Evolutionary conservation across 2,329 filamentous ascomycete species (phyloP), one percentile per base, ranked within the genome.

Genomic region (Hymenoscyphus infarciens): DNA sequence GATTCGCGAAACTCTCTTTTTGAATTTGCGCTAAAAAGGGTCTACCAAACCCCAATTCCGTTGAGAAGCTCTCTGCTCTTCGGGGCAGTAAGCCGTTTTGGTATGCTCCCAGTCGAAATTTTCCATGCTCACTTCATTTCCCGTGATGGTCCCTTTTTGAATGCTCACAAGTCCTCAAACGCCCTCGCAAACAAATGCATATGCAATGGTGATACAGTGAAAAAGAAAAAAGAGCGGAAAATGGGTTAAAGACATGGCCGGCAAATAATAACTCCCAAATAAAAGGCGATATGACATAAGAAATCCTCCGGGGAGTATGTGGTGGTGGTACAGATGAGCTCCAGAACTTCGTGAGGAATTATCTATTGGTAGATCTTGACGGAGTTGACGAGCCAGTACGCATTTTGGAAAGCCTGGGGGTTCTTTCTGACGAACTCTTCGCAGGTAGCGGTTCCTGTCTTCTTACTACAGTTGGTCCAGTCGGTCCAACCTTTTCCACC

Each of bases 321-420:
- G 19, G 45, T 52, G 19, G 45, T 52, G 3, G 45, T 52, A 52
- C 45, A 52, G 19, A 52, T 13, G 25, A 15, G 19, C 10, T 15
- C 35, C 8, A 10, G 4, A 25, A 52, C 19, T 25, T 22, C 1
- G 10, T 5, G 19, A 13, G 22, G 45, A 13, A 22, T 19, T 52
- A 52, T 52, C 45, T 52, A 52, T 52, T 61, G 59, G 27, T 56
- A 61, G 19, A 61, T 15, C 35, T 61, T 61, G 6, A 61, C 52
- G 4, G 52, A 70, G 39, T 89, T 90, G 76, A 96, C 82, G 64
- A 84, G 77, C 90, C 91, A 96, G 78, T 88, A 96, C 1, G 90
- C 84, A 27, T 93, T 82, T 22, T 77, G 73, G 74, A 95, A 96
- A 10, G 63, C 70, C 13, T 39, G 27, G 1, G 55, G 55, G 6